Conservation (phyloP, 2,329 filamentous ascomycete species). For the Fusarium sp. region DNA sequence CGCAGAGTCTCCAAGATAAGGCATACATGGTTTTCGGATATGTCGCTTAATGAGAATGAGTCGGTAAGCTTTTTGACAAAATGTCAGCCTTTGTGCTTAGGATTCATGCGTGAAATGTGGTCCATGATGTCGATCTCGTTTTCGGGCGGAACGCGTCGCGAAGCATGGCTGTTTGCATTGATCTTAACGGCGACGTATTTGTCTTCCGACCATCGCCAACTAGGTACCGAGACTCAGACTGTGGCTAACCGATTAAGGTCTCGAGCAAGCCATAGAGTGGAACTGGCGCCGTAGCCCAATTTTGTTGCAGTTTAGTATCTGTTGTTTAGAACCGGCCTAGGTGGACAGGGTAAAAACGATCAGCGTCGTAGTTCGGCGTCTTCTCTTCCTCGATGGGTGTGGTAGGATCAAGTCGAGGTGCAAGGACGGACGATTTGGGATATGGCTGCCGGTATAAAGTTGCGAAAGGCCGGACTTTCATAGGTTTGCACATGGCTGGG, state of each 20-base stretch:
- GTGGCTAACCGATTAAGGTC: constrained; percentile 29
- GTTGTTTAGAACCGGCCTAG: constrained; percentile 19
- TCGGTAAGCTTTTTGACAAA: constrained; percentile 35
- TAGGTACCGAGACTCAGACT: not conserved
- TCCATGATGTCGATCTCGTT: constrained; percentile 30
- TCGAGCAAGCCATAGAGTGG: constrained; percentile 42
- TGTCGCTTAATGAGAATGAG: constrained; percentile 22
- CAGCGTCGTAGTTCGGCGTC: constrained; percentile 21
- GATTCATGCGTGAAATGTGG: constrained; percentile 23
- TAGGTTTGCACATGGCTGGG: not conserved
- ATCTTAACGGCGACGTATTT: constrained; percentile 41
- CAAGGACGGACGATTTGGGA: constrained; percentile 11
- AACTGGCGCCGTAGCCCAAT: constrained; percentile 35
- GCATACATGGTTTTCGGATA: constrained; percentile 23
- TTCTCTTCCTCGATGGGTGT: constrained; percentile 32
- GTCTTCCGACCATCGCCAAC: constrained; percentile 40
- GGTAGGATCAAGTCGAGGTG: constrained; percentile 22
- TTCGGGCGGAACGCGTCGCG: not conserved
- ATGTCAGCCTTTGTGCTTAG: constrained; percentile 29
- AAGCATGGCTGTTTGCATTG: constrained; percentile 9
- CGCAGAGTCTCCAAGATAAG: constrained; percentile 38
- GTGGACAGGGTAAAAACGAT: constrained; percentile 30
- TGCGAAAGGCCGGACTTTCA: not conserved
- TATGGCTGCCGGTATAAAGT: constrained; percentile 15
- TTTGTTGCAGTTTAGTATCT: constrained; percentile 41